These are phyloP conservation scores for Camelina laxa DNA, from an alignment of 345 rosid species.

Conservation along the genomic window DNA sequence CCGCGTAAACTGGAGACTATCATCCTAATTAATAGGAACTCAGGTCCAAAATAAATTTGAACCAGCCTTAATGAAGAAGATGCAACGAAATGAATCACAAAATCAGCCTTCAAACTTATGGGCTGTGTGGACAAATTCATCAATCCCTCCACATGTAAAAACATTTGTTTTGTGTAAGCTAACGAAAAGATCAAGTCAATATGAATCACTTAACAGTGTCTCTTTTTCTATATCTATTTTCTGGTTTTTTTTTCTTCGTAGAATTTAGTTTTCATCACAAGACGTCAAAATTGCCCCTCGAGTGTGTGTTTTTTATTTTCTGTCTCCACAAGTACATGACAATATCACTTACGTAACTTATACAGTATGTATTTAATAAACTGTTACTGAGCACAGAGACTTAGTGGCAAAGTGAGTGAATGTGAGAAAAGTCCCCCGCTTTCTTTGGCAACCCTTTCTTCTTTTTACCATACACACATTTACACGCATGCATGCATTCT, in stretches of 20 bases:
- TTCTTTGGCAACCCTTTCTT: conserved; percentile 37
- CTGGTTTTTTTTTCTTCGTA: background rate
- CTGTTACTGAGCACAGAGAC: conserved; percentile 11
- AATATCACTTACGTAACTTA: background rate
- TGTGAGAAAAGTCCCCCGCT: conserved; percentile 41
- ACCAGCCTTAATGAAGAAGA: too few relatives aligned
- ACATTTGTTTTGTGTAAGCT: too few relatives aligned
- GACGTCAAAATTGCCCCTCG: background rate
- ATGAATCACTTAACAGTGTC: too few relatives aligned
- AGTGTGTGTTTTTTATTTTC: background rate
- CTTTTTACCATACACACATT: conserved; percentile 27
- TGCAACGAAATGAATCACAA: too few relatives aligned
- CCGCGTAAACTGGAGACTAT: too few relatives aligned
- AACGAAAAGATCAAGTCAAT: too few relatives aligned
- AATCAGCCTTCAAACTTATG: too few relatives aligned
- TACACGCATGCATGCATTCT: conserved; percentile 20
- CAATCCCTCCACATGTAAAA: too few relatives aligned
- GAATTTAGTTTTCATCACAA: background rate
- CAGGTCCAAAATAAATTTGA: too few relatives aligned
- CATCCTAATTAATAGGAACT: too few relatives aligned
- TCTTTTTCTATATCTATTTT: background rate
- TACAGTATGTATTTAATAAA: background rate
- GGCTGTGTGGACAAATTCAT: too few relatives aligned
- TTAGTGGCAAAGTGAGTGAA: conserved; percentile 27
- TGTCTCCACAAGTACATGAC: background rate